phyloP scores from a whole-genome alignment of 208 protist genomes.

The Crithidia fasciculata region DNA sequence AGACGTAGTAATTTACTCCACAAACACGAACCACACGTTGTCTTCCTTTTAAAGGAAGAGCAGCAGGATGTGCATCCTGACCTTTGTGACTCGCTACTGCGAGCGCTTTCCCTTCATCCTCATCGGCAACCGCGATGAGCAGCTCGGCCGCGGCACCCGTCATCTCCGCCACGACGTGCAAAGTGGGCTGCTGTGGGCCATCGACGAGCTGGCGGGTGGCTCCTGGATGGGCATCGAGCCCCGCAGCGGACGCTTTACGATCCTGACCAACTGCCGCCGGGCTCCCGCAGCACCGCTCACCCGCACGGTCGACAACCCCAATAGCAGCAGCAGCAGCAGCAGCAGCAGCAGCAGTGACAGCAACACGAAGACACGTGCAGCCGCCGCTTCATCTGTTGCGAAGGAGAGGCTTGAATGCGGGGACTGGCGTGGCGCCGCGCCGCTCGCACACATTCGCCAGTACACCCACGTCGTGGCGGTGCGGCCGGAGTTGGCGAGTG shows the following conservation, averaged over 20 bases:
- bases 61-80: slow-evolving; percentile 62
- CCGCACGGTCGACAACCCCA: neutral
- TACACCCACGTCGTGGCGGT: slow-evolving; percentile 42
- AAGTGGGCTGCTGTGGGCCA: slow-evolving; percentile 51
- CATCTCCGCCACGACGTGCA: slow-evolving; percentile 33
- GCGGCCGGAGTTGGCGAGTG: neutral
- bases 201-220: slow-evolving; percentile 54
- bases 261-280: slow-evolving; percentile 66
- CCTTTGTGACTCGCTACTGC: slow-evolving; percentile 52
- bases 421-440: slow-evolving; percentile 51
- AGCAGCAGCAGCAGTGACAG: neutral
- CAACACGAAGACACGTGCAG: neutral
- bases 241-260: slow-evolving; percentile 49
- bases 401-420: too few species aligned
- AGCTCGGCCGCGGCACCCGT: slow-evolving; percentile 44
- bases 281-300: slow-evolving; percentile 45
- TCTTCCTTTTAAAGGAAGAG: too few species aligned
- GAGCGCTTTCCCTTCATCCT: slow-evolving; percentile 65
- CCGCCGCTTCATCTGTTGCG: neutral
- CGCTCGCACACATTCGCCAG: slow-evolving; percentile 38
- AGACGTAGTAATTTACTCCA: too few species aligned
- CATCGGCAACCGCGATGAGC: slow-evolving; percentile 69
- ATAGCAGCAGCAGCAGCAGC: neutral
- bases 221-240: slow-evolving; percentile 77
- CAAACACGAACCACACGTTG: too few species aligned